phyloP scores from a whole-genome alignment of 805 yeast genomes.

The Candida alai region DNA sequence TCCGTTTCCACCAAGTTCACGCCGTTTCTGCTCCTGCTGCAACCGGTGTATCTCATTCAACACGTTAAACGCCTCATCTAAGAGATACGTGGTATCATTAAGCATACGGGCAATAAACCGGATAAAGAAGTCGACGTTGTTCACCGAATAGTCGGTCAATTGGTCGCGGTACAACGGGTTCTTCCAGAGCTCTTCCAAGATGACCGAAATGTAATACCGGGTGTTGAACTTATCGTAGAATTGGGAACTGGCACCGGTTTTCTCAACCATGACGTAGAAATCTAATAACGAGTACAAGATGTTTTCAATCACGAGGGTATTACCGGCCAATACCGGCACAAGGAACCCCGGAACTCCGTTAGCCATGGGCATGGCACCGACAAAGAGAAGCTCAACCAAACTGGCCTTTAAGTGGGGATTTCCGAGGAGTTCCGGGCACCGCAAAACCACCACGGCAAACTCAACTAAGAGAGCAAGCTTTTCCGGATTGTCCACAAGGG shows the following conservation, averaged over 20 bases:
- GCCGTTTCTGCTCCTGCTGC: conserved; percentile 58
- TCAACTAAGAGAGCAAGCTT: conserved; percentile 61
- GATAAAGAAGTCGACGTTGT: conserved; percentile 79
- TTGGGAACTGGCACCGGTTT: conserved; percentile 92
- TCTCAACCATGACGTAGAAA: conserved; percentile 91
- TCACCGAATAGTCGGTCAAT: conserved; percentile 60
- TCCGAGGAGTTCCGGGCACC: conserved; percentile 81
- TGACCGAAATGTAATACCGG: conserved; percentile 79
- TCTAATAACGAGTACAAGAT: conserved; percentile 80
- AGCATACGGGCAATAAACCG: conserved; percentile 91
- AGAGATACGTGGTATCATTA: conserved; percentile 86
- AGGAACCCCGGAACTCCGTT: conserved; percentile 64
- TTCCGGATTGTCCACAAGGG: conserved; percentile 49
- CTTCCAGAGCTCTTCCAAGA: conserved; percentile 81
- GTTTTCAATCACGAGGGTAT: conserved; percentile 59
- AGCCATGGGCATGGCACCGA: conserved; percentile 59
- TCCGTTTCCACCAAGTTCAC: conserved; percentile 35
- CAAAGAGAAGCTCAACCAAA: conserved; percentile 73
- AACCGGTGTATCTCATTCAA: conserved; percentile 71
- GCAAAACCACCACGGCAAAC: conserved; percentile 66
- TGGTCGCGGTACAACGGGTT: conserved; percentile 64
- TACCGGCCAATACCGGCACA: conserved; percentile 58
- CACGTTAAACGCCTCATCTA: conserved; percentile 86
- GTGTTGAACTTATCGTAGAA: conserved; percentile 94
- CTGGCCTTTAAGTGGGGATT: conserved; percentile 92